Evolutionary conservation across 2,329 filamentous ascomycete genomes (phyloP).

Genomic region (Xylaria multiplex): DNA sequence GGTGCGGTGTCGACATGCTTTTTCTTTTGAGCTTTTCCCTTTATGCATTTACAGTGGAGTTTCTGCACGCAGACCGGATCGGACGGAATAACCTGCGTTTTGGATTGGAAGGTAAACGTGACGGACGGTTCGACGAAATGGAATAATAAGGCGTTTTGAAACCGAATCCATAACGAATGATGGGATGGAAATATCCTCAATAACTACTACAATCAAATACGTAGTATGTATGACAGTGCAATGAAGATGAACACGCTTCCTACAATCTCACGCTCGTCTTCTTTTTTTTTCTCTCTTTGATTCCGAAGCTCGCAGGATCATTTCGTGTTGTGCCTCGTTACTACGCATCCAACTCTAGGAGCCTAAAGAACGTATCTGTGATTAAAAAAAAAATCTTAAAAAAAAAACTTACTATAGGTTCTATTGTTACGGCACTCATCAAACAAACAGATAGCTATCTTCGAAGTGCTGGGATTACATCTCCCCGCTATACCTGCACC

Average conservation of each 20-base stretch:
- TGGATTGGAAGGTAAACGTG: slow-evolving; percentile 10
- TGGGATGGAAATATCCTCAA: not conserved
- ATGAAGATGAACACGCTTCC: slow-evolving; percentile 3
- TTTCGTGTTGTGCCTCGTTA: no score
- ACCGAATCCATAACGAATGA: slow-evolving; percentile 15
- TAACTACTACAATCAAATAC: not conserved
- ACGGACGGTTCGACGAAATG: slow-evolving; percentile 12
- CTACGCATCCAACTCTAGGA: no score
- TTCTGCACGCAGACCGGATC: slow-evolving; percentile 17
- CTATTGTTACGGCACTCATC: no score
- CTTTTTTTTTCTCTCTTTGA: no score
- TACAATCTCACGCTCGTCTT: not conserved
- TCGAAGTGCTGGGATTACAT: not conserved
- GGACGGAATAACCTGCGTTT: slow-evolving; percentile 28
- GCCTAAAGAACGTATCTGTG: no score
- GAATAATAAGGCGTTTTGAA: slow-evolving; percentile 24
- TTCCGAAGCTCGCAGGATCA: no score
- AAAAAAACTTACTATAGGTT: no score
- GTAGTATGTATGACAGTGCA: slow-evolving; percentile 1
- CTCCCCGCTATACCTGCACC: slow-evolving; percentile 11
- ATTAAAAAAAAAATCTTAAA: no score
- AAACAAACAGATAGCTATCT: no score
- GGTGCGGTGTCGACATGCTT: not conserved
- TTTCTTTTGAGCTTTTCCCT: slow-evolving; percentile 18
- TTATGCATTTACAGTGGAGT: slow-evolving; percentile 37